These are phyloP conservation scores for Volvox carteri DNA, from an alignment of 163 green algal species.

Conservation along the genomic window DNA sequence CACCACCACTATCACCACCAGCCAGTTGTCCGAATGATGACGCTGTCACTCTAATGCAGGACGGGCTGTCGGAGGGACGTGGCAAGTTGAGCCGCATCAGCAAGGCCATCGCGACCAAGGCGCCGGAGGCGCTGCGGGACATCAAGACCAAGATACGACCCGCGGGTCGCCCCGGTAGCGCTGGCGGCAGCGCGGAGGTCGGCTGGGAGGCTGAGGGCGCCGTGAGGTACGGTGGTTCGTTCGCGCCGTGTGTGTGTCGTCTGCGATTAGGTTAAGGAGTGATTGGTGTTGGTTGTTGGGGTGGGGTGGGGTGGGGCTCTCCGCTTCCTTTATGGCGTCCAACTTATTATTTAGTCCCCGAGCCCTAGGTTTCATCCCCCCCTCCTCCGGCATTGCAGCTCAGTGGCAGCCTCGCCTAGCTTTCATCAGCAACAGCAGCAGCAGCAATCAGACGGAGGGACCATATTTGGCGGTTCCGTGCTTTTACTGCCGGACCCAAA, in stretches of 20 bases:
- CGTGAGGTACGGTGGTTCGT: neutral
- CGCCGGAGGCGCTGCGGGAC: constrained; percentile 35
- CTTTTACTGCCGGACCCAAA: neutral
- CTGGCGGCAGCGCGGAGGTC: constrained; percentile 1
- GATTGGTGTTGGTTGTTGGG: too few species aligned
- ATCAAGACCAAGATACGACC: constrained; percentile 37
- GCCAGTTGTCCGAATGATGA: too few species aligned
- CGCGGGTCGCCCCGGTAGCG: neutral
- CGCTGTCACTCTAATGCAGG: too few species aligned
- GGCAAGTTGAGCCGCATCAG: constrained; percentile 47
- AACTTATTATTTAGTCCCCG: too few species aligned
- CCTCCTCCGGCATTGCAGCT: neutral
- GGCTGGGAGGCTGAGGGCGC: neutral
- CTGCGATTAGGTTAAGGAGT: too few species aligned
- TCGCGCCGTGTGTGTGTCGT: too few species aligned
- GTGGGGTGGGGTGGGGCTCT: too few species aligned
- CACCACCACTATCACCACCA: too few species aligned
- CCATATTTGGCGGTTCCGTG: neutral
- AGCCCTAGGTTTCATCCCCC: too few species aligned
- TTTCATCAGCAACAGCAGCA: neutral
- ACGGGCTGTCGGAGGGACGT: constrained; percentile 20
- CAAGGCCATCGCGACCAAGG: constrained; percentile 55
- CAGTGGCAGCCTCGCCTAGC: neutral
- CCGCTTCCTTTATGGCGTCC: too few species aligned
- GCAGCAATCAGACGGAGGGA: neutral